Conservation (phyloP, 768 basidiomycete genomes). For the Butyriboletus loyo region DNA sequence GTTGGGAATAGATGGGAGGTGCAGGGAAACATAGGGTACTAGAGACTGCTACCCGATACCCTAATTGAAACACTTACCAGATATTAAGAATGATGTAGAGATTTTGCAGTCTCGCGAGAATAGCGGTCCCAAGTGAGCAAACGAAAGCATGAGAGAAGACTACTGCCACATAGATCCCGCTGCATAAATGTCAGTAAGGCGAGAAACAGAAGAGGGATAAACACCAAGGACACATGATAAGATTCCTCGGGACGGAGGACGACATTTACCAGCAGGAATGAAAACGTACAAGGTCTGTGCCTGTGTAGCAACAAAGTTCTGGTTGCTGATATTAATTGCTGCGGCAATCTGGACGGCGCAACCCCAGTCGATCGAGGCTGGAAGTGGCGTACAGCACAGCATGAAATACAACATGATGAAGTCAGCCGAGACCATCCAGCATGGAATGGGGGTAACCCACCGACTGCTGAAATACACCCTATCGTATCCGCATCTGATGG, state of each 20-base stretch:
- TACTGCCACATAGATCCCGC: constrained; percentile 64
- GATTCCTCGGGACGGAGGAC: too few relatives aligned
- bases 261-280: too few relatives aligned
- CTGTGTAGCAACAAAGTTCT: constrained; percentile 37
- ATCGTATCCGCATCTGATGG: constrained; percentile 49
- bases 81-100: constrained; percentile 71
- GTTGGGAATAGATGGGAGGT: too few relatives aligned
- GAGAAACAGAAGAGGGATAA: background rate
- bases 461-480: constrained; percentile 45
- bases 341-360: constrained; percentile 65
- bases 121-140: constrained; percentile 63
- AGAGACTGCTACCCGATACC: background rate
- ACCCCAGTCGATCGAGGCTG: constrained; percentile 65
- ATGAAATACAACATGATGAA: background rate
- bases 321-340: constrained; percentile 52
- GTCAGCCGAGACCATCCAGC: background rate
- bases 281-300: constrained; percentile 43
- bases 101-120: constrained; percentile 68
- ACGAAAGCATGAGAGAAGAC: constrained; percentile 59
- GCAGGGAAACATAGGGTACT: too few relatives aligned
- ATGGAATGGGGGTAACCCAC: constrained; percentile 17
- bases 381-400: constrained; percentile 3
- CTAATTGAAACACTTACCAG: constrained; percentile 40
- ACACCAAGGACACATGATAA: too few relatives aligned
- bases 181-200: constrained; percentile 21